Base-by-base conservation (phyloP, 257 asterid genomes). In the Nicotiana benthamiana region DNA sequence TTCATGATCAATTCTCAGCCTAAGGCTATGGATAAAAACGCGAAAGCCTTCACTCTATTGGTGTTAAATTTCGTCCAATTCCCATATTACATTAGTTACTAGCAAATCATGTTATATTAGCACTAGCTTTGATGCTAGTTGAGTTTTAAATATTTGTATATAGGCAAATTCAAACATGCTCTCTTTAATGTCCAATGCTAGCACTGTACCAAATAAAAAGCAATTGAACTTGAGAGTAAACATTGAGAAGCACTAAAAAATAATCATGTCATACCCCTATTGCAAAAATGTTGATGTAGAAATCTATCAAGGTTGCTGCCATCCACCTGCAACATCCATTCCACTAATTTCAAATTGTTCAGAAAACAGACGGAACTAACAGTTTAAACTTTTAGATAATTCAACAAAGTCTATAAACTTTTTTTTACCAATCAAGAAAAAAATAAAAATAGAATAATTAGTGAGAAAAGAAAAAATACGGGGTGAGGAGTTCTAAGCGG, bases 401-500 rank as follows among this genome's bases (percentile, higher is more conserved):
- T 18, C 75, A 65, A 17, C 75, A 30, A 7, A 36, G 10, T 36
- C 10, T 36, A 40, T 11, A 40, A 40, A 8, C 46, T 7, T 34
- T 34, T 34, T 34, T 34, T 5, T 34, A 34, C 10, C 17, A 18
- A 5, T 28, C n/a, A 20, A 13, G 9, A 10, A 43, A 26, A 26
- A 22, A 57, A 17, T 32, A 16, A 46, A 80, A 24, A 30, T 3
- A 3, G 46, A 53, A 59, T 18, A 57, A 40, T 22, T 15, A 16
- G 16, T 12, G 77, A 53, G 74, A 79, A 43, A 83, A 62, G 20
- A n/a, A 75, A 79, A 11, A 86, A 30, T 82, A 95, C 97, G 98
- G 95, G 5, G 98, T 92, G 26, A 91, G 90, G 68, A 93, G 93
- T 77, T 93, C 86, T 86, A 53, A 91, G 66, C 95, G 97, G 82